Evolutionary conservation across 148 eudicot genomes (phyloP).

Genomic region (Oxyria digyna): DNA sequence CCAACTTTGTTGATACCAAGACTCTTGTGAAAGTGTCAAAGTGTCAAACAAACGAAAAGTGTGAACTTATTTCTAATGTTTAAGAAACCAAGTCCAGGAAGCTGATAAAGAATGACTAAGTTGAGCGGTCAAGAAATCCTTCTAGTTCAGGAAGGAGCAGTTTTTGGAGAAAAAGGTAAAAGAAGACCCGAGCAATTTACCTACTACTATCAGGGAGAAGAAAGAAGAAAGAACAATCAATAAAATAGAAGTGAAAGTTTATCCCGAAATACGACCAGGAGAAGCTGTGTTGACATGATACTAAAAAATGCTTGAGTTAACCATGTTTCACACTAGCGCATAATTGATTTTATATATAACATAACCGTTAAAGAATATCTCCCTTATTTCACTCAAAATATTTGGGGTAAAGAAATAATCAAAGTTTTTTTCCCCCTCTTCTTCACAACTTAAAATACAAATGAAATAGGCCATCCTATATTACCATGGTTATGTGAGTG

Average conservation of each 20-base stretch:
- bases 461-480: not conserved
- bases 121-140: not conserved
- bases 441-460: not conserved
- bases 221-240: not conserved
- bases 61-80: not conserved
- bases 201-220: not conserved
- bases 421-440: not conserved
- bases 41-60: not conserved
- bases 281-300: not conserved
- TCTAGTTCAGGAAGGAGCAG: not conserved
- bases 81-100: not conserved
- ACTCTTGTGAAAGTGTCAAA: not conserved
- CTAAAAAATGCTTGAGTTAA: not conserved
- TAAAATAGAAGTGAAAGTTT: not conserved
- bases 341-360: not conserved
- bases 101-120: not conserved
- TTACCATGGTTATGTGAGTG: conserved; percentile 72
- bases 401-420: not conserved
- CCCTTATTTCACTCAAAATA: not conserved
- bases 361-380: not conserved
- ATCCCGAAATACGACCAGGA: not conserved
- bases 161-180: not conserved
- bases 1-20: not conserved
- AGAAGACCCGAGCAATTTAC: not conserved
- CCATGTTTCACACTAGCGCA: not conserved